Evolutionary conservation across 495 filamentous ascomycete genomes (phyloP).

Genomic region (Hypoxylon fuscum): DNA sequence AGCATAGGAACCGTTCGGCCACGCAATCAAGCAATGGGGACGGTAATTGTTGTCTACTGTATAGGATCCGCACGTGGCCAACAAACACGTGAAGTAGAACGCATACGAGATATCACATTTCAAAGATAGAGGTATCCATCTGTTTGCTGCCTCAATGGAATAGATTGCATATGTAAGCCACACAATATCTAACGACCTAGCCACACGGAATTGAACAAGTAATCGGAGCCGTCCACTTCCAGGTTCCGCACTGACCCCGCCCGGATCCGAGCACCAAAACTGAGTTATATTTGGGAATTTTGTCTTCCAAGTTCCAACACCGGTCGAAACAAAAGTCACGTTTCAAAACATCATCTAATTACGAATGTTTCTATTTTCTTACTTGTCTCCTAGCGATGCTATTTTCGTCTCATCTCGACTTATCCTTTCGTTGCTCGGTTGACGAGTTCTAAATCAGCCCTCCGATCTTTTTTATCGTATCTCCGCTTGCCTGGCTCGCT

Average conservation of each 20-base stretch:
- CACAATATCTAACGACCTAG: neutral
- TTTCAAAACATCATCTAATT: conserved; percentile 3
- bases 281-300: conserved; percentile 1
- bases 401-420: conserved; percentile 1
- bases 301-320: neutral
- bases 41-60: neutral
- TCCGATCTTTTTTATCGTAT: conserved; percentile 8
- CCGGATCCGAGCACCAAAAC: neutral
- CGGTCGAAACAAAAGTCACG: neutral
- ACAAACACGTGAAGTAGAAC: no score
- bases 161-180: no score
- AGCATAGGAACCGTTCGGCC: conserved; percentile 9
- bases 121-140: no score
- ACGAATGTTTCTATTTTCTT: conserved; percentile 20
- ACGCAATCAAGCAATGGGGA: neutral
- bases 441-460: neutral
- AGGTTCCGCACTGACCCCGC: neutral
- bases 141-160: no score
- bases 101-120: no score
- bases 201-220: neutral
- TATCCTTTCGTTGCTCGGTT: neutral
- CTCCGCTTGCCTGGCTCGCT: neutral
- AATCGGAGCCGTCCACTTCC: neutral
- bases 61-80: neutral
- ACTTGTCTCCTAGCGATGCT: conserved; percentile 4